Evolutionary conservation across 2,329 filamentous ascomycete species (phyloP).

Genomic region (Epichloe amarillans): DNA sequence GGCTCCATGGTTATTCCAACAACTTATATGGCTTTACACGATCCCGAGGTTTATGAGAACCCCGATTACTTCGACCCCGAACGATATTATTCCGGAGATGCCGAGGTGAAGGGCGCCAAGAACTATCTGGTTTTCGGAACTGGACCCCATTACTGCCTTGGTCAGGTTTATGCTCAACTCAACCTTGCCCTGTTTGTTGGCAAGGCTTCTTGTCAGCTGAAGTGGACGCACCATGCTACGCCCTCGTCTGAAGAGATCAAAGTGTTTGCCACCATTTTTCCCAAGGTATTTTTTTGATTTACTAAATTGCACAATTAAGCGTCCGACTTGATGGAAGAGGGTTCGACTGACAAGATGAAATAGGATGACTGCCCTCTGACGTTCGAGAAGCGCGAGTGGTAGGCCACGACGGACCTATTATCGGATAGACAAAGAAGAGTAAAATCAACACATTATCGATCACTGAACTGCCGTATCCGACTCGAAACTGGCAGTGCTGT

Average conservation of each 20-base stretch:
- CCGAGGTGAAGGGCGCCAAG: conserved; percentile 74
- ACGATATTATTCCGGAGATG: conserved; percentile 79
- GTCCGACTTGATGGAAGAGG: no score
- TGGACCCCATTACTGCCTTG: conserved; percentile 91
- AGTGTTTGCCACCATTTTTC: conserved; percentile 97
- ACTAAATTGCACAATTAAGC: no score
- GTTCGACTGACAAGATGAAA: not conserved
- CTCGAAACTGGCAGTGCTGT: not conserved
- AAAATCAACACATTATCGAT: no score
- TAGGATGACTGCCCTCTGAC: conserved; percentile 76
- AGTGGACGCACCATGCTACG: conserved; percentile 85
- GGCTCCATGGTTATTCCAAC: conserved; percentile 91
- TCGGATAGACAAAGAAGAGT: not conserved
- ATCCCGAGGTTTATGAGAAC: conserved; percentile 82
- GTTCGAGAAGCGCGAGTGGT: conserved; percentile 45
- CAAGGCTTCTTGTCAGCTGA: conserved; percentile 72
- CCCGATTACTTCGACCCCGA: conserved; percentile 85
- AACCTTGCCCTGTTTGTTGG: conserved; percentile 84
- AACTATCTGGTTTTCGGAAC: conserved; percentile 96
- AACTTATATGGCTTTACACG: conserved; percentile 79
- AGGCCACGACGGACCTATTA: conserved; percentile 5
- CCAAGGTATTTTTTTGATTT: conserved; percentile 51
- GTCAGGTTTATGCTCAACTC: conserved; percentile 79
- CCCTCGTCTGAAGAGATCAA: conserved; percentile 84
- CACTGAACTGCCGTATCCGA: no score